A percentile compares a stretch with the other conserved stretches of the same genome.
phyloP scores from a whole-genome alignment of 2,329 filamentous ascomycete species.

The Phoma herbarum region DNA sequence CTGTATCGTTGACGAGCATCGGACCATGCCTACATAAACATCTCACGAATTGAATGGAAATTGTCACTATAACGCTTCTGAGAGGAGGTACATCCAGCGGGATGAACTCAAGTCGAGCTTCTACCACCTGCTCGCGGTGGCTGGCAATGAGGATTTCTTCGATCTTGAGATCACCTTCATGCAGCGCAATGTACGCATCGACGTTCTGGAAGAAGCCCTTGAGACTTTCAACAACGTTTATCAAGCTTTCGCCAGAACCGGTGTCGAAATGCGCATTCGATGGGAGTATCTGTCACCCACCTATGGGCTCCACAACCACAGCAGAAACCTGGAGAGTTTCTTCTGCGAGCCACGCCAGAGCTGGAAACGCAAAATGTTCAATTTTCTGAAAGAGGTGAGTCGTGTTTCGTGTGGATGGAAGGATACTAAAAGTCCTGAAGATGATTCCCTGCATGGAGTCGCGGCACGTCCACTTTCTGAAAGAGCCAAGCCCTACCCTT shows the following conservation, averaged over 20 bases:
- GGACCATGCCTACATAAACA: no score
- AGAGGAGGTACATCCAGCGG: not conserved
- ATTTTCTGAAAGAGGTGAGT: not conserved
- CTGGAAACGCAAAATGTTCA: slow-evolving; percentile 5
- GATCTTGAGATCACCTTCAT: not conserved
- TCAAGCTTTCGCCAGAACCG: not conserved
- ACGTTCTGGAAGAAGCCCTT: slow-evolving; percentile 7
- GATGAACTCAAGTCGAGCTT: not conserved
- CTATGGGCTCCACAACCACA: not conserved
- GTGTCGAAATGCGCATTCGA: not conserved
- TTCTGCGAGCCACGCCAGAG: not conserved
- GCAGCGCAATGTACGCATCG: slow-evolving; percentile 6
- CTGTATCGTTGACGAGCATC: not conserved
- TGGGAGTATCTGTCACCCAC: not conserved
- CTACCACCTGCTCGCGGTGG: not conserved
- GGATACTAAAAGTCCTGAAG: not conserved
- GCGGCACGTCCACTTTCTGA: not conserved
- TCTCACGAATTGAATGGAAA: no score
- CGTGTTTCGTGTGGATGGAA: not conserved
- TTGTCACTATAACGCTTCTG: no score
- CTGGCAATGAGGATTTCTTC: not conserved
- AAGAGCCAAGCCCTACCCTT: not conserved
- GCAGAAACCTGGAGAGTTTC: not conserved
- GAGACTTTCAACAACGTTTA: not conserved
- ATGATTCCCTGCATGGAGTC: not conserved